A percentile compares a stretch with the other conserved stretches of the same genome.
Evolutionary conservation across 208 protist species (phyloP).

Genomic region (Crithidia acanthocephali): DNA sequence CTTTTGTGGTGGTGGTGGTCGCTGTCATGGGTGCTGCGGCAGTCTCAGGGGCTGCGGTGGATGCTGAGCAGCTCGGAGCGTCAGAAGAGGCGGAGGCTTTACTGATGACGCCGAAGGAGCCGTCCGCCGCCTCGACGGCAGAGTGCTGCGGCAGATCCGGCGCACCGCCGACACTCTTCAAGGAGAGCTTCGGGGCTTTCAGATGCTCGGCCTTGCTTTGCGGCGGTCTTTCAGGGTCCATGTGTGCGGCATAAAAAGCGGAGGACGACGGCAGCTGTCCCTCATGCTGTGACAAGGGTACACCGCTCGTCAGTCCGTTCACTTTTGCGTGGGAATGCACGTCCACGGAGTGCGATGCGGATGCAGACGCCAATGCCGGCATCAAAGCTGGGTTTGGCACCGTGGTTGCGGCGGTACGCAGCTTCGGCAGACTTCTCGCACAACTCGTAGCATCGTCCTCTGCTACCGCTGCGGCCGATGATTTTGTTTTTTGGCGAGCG

Average conservation of each 20-base stretch:
- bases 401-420: not conserved
- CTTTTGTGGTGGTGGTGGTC: too few relatives aligned
- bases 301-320: too few relatives aligned
- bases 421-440: not conserved
- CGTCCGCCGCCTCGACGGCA: not conserved
- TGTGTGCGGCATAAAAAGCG: not conserved
- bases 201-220: not conserved
- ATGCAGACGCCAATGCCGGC: too few relatives aligned
- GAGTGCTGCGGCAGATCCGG: not conserved
- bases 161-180: not conserved
- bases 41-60: not conserved
- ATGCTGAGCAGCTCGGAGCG: not conserved
- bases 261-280: not conserved
- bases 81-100: not conserved
- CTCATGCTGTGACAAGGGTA: too few relatives aligned
- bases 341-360: too few relatives aligned
- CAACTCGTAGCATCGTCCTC: not conserved
- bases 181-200: not conserved
- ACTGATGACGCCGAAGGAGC: too few relatives aligned
- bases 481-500: not conserved
- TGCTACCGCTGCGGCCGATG: not conserved
- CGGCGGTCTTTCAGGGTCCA: not conserved
- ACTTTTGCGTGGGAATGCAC: too few relatives aligned
- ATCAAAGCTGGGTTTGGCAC: too few relatives aligned
- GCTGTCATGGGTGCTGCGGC: too few relatives aligned